Base-by-base conservation (phyloP, 345 rosid genomes). In the Acer saccharum region DNA sequence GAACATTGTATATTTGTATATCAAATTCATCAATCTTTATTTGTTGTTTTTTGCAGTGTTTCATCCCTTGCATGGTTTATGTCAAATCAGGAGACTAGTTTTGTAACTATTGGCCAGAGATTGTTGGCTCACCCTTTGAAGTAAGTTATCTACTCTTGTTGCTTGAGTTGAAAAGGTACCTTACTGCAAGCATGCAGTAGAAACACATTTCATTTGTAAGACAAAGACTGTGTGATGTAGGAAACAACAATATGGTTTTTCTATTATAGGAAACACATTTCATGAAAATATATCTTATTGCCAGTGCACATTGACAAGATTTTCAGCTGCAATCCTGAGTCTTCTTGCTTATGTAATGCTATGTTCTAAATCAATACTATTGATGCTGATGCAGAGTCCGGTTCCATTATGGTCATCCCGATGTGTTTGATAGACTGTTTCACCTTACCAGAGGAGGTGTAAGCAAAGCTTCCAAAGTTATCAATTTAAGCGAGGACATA, bases 331-430 rank as follows among this genome's bases (percentile, higher is more conserved):
- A 65, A 9, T 55, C 50, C 29, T 29, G 23, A 35, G 27, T 18
- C 48, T 48, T 27, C 35, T 29, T 32, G 23, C 35, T 55, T 23
- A 21, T 14, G 27, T 39, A 16, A 41, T 21, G 67, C 14, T 6
- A 57, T 23, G 10, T 57, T 58, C 58, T 68, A 58, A 66, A n/a
- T 67, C 21, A 8, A 23, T 77, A 17, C 18, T 21, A 63, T 69
- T 70, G 55, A 69, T 68, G 55, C 44, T 78, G 18, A 70, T 80
- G 73, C 70, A 86, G 95, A 78, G 92, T 90, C 44, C 91, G 91
- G 68, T 92, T 78, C 86, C 98, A 94, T 80, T 94, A 94, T 67
- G 98, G 98, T 27, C 98, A 94, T 87, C 98, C 98, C 54, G 98
- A 94, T 88, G 91, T 94, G 67, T 94, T 94, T 83, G 97, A 94